Conservation (phyloP, 495 filamentous ascomycete species). For the Aspergillus incahuasiensis region DNA sequence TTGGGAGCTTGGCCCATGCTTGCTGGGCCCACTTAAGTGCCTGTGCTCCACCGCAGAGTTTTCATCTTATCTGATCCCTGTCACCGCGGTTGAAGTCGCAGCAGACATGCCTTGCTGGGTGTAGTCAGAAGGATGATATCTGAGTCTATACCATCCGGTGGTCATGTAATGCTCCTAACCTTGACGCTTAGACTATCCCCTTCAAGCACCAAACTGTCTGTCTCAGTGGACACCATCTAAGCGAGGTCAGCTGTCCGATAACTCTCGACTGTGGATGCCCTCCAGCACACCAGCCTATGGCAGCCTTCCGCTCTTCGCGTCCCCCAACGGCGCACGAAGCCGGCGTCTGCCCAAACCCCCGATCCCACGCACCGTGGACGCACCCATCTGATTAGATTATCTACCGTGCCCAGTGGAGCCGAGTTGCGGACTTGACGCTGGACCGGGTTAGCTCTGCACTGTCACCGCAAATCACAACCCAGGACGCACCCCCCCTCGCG, state of each 20-base stretch:
- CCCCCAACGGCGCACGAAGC: no score
- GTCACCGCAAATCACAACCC: neutral
- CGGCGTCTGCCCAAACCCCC: no score
- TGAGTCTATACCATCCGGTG: neutral
- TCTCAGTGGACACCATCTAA: neutral
- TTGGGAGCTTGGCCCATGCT: neutral
- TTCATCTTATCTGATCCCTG: slow-evolving; percentile 3
- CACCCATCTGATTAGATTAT: slow-evolving; percentile 3
- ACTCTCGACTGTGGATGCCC: neutral
- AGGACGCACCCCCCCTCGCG: neutral
- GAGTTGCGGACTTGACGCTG: neutral
- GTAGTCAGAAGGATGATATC: neutral
- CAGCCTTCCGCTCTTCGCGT: no score
- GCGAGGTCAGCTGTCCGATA: neutral
- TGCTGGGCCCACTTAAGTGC: neutral
- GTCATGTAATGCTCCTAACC: no score
- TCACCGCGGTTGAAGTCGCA: no score
- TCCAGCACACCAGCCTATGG: neutral
- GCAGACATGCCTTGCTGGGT: no score
- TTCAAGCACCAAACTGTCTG: no score
- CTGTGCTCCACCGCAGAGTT: neutral
- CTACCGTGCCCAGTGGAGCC: neutral
- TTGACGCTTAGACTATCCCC: no score
- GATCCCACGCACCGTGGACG: neutral
- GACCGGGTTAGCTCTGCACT: neutral